These are phyloP conservation scores for Volvox africanus DNA, from an alignment of 139 green algal genomes.

Conservation along the genomic window DNA sequence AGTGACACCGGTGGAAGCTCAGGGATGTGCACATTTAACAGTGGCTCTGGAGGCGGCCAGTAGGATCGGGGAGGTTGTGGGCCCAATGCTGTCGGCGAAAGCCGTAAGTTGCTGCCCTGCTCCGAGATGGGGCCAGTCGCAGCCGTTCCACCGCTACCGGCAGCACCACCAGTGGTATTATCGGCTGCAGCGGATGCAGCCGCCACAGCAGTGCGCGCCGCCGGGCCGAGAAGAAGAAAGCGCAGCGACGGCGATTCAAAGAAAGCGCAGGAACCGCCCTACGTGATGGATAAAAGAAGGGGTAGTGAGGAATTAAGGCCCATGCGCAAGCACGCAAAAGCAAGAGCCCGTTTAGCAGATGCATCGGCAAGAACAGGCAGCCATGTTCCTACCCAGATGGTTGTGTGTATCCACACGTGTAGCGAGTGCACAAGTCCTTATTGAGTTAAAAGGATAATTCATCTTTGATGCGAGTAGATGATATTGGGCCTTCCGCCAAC, in stretches of 20 bases:
- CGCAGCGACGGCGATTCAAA: slow-evolving; percentile 16
- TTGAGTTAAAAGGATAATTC: too few relatives aligned
- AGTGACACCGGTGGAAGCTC: slow-evolving; percentile 28
- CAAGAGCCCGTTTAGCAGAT: too few relatives aligned
- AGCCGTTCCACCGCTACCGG: neutral
- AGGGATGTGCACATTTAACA: slow-evolving; percentile 45
- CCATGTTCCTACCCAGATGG: too few relatives aligned
- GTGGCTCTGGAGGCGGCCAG: slow-evolving; percentile 45
- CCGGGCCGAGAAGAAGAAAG: slow-evolving; percentile 12
- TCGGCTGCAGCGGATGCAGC: slow-evolving; percentile 13
- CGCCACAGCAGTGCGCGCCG: neutral
- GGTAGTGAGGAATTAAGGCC: too few relatives aligned
- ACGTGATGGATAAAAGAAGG: neutral
- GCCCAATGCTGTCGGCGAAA: neutral
- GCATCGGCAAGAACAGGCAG: too few relatives aligned
- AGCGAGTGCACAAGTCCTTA: too few relatives aligned
- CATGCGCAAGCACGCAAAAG: too few relatives aligned
- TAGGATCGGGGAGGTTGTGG: neutral
- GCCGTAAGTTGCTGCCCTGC: neutral
- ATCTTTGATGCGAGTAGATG: too few relatives aligned
- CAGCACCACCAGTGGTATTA: neutral
- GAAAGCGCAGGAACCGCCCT: slow-evolving; percentile 16
- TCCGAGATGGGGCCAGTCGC: neutral
- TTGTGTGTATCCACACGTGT: too few relatives aligned
- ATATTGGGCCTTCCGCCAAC: too few relatives aligned